Evolutionary conservation across 768 basidiomycete genomes (phyloP).

Genomic region (Psilocybe subaeruginosa): DNA sequence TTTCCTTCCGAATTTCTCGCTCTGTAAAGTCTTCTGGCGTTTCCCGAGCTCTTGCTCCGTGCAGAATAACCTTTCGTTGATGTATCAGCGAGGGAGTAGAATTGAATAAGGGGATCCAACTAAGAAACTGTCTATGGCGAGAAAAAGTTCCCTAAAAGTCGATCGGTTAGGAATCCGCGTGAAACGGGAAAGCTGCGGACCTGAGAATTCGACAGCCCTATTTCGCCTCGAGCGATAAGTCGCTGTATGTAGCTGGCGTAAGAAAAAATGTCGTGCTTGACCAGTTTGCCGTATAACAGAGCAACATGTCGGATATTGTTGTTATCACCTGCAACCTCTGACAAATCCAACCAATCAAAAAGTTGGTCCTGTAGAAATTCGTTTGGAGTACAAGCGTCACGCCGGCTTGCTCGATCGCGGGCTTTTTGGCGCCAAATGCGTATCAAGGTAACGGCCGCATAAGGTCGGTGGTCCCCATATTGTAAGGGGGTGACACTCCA

Average conservation of each 20-base stretch:
- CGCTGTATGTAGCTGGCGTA: conserved; percentile 78
- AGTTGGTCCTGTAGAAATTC: conserved; percentile 74
- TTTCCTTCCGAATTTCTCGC: conserved; percentile 70
- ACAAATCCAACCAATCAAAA: conserved; percentile 81
- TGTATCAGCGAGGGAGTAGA: conserved; percentile 60
- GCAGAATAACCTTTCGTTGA: conserved; percentile 70
- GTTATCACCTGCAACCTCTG: conserved; percentile 58
- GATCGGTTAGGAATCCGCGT: neutral
- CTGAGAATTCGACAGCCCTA: conserved; percentile 55
- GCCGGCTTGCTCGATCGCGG: conserved; percentile 63
- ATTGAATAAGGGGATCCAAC: conserved; percentile 72
- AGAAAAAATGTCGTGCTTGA: conserved; percentile 71
- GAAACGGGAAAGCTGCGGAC: conserved; percentile 34
- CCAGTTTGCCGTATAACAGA: conserved; percentile 71
- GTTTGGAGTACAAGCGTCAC: conserved; percentile 61
- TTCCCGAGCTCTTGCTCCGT: conserved; percentile 69
- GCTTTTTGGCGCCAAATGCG: conserved; percentile 62
- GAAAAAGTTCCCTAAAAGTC: conserved; percentile 46
- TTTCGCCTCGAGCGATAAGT: conserved; percentile 79
- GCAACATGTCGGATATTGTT: conserved; percentile 63
- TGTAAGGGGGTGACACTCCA: conserved; percentile 84
- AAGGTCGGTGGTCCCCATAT: conserved; percentile 81
- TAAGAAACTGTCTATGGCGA: conserved; percentile 69
- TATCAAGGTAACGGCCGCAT: conserved; percentile 73
- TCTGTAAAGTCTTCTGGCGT: conserved; percentile 75